Conservation (phyloP, 306 rosid species). For the Leucaena leucocephala region DNA sequence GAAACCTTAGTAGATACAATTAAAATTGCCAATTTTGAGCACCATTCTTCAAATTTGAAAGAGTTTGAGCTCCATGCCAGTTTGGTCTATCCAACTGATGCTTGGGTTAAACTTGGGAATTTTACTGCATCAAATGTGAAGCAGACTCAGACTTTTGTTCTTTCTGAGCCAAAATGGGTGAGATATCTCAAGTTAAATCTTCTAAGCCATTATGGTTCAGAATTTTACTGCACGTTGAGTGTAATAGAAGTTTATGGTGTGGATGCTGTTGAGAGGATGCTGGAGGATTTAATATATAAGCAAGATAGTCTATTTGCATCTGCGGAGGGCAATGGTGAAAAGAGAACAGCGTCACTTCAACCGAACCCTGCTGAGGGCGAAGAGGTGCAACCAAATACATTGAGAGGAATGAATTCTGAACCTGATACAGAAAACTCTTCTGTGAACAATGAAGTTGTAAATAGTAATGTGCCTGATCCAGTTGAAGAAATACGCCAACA, state of each 20-base stretch:
- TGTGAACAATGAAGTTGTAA: conserved; percentile 51
- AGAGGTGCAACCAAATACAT: conserved; percentile 40
- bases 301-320: conserved; percentile 50
- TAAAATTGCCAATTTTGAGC: conserved; percentile 90
- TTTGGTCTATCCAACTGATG: conserved; percentile 84
- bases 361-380: conserved; percentile 51
- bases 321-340: conserved; percentile 58
- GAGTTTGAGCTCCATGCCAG: conserved; percentile 83
- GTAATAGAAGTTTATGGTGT: conserved; percentile 80
- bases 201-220: conserved; percentile 84
- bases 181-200: conserved; percentile 88
- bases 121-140: conserved; percentile 83
- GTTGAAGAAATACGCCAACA: conserved; percentile 77
- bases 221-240: conserved; percentile 93
- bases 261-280: conserved; percentile 97
- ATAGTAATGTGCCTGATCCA: conserved; percentile 60
- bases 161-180: conserved; percentile 93
- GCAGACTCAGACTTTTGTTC: conserved; percentile 72
- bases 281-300: conserved; percentile 79
- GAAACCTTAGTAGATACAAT: conserved; percentile 90
- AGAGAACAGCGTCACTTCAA: conserved; percentile 44
- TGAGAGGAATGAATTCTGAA: conserved; percentile 45
- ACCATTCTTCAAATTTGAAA: conserved; percentile 85
- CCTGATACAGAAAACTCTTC: conserved; percentile 45
- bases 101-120: conserved; percentile 81